Evolutionary conservation across 108 stramenopile species (phyloP).

Genomic region (Fistulifera pelliculosa): DNA sequence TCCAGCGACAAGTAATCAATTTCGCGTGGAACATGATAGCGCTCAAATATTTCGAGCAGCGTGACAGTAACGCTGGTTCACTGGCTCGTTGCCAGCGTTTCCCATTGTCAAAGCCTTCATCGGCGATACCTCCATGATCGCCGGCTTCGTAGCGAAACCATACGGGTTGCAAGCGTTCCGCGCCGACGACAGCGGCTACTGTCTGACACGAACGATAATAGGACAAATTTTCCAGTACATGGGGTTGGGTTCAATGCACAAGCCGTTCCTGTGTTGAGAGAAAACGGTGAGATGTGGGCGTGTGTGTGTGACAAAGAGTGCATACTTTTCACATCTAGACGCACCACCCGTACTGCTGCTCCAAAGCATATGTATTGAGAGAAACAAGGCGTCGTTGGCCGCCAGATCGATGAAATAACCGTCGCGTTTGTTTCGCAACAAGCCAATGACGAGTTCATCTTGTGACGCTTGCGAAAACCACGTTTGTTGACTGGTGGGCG

Average conservation of each 20-base stretch:
- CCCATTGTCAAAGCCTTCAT: slow-evolving; percentile 32
- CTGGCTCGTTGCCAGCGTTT: slow-evolving; percentile 17
- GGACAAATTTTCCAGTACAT: slow-evolving; percentile 41
- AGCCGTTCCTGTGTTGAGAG: slow-evolving; percentile 33
- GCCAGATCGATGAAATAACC: slow-evolving; percentile 59
- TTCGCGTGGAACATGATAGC: slow-evolving; percentile 25
- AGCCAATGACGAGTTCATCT: slow-evolving; percentile 27
- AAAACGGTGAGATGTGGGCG: slow-evolving; percentile 19
- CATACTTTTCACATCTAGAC: slow-evolving; percentile 30
- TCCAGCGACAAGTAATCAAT: slow-evolving; percentile 62
- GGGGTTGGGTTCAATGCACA: slow-evolving; percentile 55
- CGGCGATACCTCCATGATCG: slow-evolving; percentile 44
- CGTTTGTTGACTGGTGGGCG: background rate
- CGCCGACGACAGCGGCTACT: slow-evolving; percentile 38
- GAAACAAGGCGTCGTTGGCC: slow-evolving; percentile 37
- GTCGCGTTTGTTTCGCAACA: slow-evolving; percentile 23
- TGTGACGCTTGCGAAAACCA: slow-evolving; percentile 39
- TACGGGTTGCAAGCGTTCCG: slow-evolving; percentile 21
- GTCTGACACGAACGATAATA: slow-evolving; percentile 20
- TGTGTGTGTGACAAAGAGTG: slow-evolving; percentile 27
- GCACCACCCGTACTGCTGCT: slow-evolving; percentile 20
- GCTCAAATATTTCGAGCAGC: slow-evolving; percentile 30
- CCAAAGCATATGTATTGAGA: slow-evolving; percentile 32
- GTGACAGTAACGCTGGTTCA: slow-evolving; percentile 21
- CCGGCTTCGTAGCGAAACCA: slow-evolving; percentile 21